Percentiles rank a stretch among this genome's conserved stretches.
phyloP scores from a whole-genome alignment of 371 early-diverging fungal genomes.

The Syncephalastrum sp. region DNA sequence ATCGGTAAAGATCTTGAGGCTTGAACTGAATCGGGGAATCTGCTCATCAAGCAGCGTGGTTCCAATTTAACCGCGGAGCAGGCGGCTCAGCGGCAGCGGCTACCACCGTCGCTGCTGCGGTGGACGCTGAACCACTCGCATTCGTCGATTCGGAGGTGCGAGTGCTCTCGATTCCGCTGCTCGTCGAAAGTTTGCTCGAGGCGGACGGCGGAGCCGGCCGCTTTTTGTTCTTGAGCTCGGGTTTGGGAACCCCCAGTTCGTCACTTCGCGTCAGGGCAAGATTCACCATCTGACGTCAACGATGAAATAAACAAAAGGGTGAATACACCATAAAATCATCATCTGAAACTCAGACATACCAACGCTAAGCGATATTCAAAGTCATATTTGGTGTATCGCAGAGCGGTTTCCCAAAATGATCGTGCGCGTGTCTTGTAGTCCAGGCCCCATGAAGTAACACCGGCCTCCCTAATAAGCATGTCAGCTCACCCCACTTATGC shows the following conservation, averaged over 20 bases:
- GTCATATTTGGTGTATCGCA: slow-evolving; percentile 43
- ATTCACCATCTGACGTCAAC: slow-evolving; percentile 29
- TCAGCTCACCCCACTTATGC: background rate
- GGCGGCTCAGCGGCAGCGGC: too few species aligned
- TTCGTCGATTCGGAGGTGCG: too few species aligned
- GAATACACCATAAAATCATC: background rate
- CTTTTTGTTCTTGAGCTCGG: slow-evolving; percentile 9
- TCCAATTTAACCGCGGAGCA: too few species aligned
- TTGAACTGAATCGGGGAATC: too few species aligned
- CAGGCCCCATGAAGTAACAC: slow-evolving; percentile 48
- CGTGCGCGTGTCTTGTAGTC: slow-evolving; percentile 39
- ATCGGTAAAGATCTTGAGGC: too few species aligned
- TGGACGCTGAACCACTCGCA: too few species aligned
- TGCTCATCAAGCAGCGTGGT: too few species aligned
- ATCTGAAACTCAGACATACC: slow-evolving; percentile 21
- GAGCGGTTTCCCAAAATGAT: slow-evolving; percentile 43
- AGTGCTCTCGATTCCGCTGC: too few species aligned
- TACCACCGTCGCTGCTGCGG: too few species aligned
- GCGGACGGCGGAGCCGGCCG: too few species aligned
- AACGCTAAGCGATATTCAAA: slow-evolving; percentile 48
- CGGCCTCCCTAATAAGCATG: slow-evolving; percentile 36
- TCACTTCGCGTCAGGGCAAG: slow-evolving; percentile 43
- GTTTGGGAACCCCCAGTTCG: slow-evolving; percentile 30
- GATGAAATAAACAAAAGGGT: slow-evolving; percentile 1
- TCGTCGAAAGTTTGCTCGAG: too few species aligned